phyloP scores from a whole-genome alignment of 495 filamentous ascomycete species.

The Chlorociboria aeruginascens region DNA sequence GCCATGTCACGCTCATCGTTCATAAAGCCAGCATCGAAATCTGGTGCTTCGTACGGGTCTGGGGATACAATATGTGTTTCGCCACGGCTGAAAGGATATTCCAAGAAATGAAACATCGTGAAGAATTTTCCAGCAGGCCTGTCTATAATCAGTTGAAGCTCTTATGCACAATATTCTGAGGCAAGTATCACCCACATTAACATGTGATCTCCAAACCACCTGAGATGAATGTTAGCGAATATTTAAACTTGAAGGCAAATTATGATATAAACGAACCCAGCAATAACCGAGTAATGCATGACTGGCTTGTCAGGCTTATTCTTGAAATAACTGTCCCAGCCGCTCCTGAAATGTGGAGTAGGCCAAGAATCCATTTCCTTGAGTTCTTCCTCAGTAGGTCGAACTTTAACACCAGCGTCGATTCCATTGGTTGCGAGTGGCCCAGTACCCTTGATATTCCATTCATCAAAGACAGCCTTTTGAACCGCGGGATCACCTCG shows the following conservation, averaged over 20 bases:
- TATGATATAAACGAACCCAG: conserved; percentile 27
- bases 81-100: conserved; percentile 74
- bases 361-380: conserved; percentile 54
- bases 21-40: conserved; percentile 81
- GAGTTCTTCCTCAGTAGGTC: conserved; percentile 59
- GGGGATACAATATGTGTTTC: conserved; percentile 58
- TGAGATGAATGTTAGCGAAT: conserved; percentile 8
- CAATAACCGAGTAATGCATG: conserved; percentile 67
- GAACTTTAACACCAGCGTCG: conserved; percentile 71
- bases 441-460: conserved; percentile 68
- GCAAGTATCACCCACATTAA: conserved; percentile 32
- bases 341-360: conserved; percentile 51
- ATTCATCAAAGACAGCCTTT: conserved; percentile 59
- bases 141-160: not conserved
- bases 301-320: conserved; percentile 78
- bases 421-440: conserved; percentile 77
- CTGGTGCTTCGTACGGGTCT: conserved; percentile 60
- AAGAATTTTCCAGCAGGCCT: conserved; percentile 69
- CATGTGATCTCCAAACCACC: conserved; percentile 58
- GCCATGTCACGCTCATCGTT: conserved; percentile 75
- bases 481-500: conserved; percentile 61
- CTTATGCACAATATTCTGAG: not conserved
- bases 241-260: not conserved
- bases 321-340: conserved; percentile 77
- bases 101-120: conserved; percentile 69